Evolutionary conservation across 2,329 filamentous ascomycete species (phyloP), one percentile per base, ranked within the genome.

Genomic region (Fusarium penzigii): DNA sequence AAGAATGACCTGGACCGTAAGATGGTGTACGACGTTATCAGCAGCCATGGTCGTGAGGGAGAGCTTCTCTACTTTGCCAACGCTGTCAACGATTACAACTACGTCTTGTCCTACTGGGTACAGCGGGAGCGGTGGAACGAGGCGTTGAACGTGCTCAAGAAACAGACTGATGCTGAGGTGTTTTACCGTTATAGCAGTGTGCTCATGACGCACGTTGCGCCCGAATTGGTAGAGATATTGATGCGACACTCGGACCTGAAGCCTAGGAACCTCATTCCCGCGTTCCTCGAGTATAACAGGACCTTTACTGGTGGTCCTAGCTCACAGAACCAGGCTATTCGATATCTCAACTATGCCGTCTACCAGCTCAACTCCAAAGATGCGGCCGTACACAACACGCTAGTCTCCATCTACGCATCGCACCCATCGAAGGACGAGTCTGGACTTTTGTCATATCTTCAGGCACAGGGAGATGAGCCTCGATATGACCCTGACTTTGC

Each of bases 171-270:
- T 46, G 84, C 90, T 0, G 91, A 96, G 46, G 90, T 96, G 42
- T 99, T 97, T 73, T 97, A 97, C 77, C 88, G 90, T 57, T 97
- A 97, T 71, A 94, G 91, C 76, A 96, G 88, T 65, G 92, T 97
- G n/a, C 81, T 99, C 44, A 96, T 99, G 88, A 88, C 86, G 14
- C 90, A 97, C 68, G 87, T 87, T 4, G 85, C 93, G 0, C 82
- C 87, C 6, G 92, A 96, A 47, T 78, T 96, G 20, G 89, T 97
- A n/a, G 93, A 99, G 62, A 92, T 99, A 34, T 75, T 99, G 66
- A 97, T 96, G 89, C 85, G 94, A 36, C 93, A 97, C 67, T 80
- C 85, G 6, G 90, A 92, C 57, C 81, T 99, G 20, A 86, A 96
- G 63, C 86, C 92, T 2, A 87, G 92, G 51, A 92, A 88, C 61